Base-by-base conservation (phyloP, 2,329 filamentous ascomycete species). In the Penicillium sp. region DNA sequence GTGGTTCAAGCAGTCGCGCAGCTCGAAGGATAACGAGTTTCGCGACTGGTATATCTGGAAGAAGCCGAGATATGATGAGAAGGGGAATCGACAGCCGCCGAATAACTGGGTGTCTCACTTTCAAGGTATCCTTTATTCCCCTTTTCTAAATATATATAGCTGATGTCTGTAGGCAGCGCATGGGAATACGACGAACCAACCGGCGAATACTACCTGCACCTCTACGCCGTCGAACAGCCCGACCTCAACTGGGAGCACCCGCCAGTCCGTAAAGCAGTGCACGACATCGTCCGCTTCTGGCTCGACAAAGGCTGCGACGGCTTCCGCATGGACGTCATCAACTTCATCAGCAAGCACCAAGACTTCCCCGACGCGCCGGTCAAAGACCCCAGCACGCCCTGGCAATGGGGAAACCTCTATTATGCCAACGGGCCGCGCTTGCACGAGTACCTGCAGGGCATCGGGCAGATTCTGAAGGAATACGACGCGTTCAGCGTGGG, bases 161-260 rank as follows among this genome's bases (percentile, higher is more conserved):
- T 48, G 0, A 8, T 40, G 0, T 2, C n/a, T 6, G 7, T 28
- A 72, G 71, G 71, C 20, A 74, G 68, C 52, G 73, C 71, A 7
- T 77, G 75, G 74, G 64, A 85, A 58, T 92, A 83, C 76, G 88
- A 91, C 64, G 84, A 89, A 62, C 68, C 72, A n/a, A 90, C 88
- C 0, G 78, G 80, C 48, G 87, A 92, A 71, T 92, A 90, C 69
- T 92, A 90, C 65, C 81, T 92, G 0, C 85, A 88, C 60, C 79
- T 94, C 11, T 95, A 90, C 69, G 84, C 86, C 6, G 81, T 81
- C 5, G 84, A 89, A 61, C 90, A 93, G 68, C 90, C 90, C 0
- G 90, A 94, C 64, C 78, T 94, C n/a, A 94, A 94, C 72, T 94
- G 89, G 89, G 88, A 92, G 66, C 88, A 87, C 57, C 78, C 79